Percentiles rank a stretch among this genome's conserved stretches.
phyloP scores from a whole-genome alignment of 148 eudicot genomes.

The Rhododendron williamsianum region DNA sequence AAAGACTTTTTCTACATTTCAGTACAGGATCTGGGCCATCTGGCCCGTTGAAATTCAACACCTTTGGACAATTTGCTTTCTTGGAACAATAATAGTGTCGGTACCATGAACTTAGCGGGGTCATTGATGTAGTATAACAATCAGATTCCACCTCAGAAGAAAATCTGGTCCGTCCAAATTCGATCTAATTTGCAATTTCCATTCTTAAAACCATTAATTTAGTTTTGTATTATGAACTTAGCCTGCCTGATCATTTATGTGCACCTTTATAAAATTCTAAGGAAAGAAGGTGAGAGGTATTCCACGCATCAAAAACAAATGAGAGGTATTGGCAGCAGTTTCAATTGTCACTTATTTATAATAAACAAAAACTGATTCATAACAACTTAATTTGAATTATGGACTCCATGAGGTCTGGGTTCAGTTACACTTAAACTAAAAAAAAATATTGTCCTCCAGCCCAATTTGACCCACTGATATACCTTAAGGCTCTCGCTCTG shows the following conservation, averaged over 20 bases:
- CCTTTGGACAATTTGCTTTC: not conserved
- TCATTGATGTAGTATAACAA: not conserved
- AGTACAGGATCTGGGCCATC: not conserved
- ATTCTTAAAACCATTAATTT: not conserved
- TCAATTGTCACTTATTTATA: not conserved
- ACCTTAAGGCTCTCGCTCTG: not conserved
- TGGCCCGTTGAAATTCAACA: not conserved
- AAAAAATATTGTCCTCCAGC: not conserved
- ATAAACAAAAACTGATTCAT: not conserved
- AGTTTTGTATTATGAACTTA: not conserved
- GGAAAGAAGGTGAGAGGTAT: not conserved
- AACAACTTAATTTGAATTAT: not conserved
- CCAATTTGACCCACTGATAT: not conserved
- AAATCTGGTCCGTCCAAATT: not conserved
- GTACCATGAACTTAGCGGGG: not conserved
- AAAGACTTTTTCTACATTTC: not conserved
- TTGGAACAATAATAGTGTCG: not conserved
- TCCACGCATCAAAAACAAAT: not conserved
- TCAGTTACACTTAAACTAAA: not conserved
- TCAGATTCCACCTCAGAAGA: not conserved
- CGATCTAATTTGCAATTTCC: not conserved
- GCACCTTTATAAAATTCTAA: not conserved
- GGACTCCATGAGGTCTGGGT: not conserved
- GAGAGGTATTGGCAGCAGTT: not conserved
- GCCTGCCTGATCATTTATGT: not conserved